A percentile compares a stretch with the other conserved stretches of the same genome.
Evolutionary conservation across 202 grass and related monocot genomes (phyloP).

Genomic region (Eragrostis tef): DNA sequence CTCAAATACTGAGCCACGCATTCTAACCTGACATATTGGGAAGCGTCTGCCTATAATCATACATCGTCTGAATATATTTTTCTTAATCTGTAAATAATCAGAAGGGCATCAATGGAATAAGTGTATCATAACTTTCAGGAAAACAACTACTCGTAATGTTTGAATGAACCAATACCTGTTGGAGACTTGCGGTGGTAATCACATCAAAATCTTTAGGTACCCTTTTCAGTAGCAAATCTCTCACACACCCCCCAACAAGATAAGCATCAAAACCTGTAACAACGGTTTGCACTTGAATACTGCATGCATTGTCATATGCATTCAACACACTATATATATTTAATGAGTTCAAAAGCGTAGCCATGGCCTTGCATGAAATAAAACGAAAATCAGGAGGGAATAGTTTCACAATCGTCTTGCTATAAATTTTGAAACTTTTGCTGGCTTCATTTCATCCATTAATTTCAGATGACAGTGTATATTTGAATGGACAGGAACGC

Average conservation of each 20-base stretch:
- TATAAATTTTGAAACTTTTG: neutral
- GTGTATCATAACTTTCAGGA: constrained; percentile 19
- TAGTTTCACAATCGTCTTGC: constrained; percentile 7
- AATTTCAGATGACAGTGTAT: constrained; percentile 17
- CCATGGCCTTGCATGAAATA: constrained; percentile 15
- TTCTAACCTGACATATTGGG: constrained; percentile 72
- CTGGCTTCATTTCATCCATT: constrained; percentile 5
- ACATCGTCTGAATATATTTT: constrained; percentile 47
- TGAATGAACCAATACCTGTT: constrained; percentile 63
- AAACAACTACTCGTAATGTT: constrained; percentile 23
- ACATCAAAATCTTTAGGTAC: constrained; percentile 94
- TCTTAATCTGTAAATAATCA: constrained; percentile 66
- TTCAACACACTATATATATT: constrained; percentile 17
- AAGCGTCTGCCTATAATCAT: constrained; percentile 70
- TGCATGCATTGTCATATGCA: constrained; percentile 20
- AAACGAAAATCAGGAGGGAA: neutral
- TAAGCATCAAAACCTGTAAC: constrained; percentile 78
- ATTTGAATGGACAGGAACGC: neutral
- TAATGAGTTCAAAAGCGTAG: constrained; percentile 27
- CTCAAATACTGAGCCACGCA: constrained; percentile 61
- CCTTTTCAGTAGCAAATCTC: constrained; percentile 81
- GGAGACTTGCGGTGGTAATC: constrained; percentile 77
- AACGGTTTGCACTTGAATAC: constrained; percentile 41
- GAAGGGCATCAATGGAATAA: constrained; percentile 28
- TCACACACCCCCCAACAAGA: constrained; percentile 92